These are phyloP conservation scores for Sarcodon sp. DNA, from an alignment of 768 basidiomycete species.

Conservation along the genomic window DNA sequence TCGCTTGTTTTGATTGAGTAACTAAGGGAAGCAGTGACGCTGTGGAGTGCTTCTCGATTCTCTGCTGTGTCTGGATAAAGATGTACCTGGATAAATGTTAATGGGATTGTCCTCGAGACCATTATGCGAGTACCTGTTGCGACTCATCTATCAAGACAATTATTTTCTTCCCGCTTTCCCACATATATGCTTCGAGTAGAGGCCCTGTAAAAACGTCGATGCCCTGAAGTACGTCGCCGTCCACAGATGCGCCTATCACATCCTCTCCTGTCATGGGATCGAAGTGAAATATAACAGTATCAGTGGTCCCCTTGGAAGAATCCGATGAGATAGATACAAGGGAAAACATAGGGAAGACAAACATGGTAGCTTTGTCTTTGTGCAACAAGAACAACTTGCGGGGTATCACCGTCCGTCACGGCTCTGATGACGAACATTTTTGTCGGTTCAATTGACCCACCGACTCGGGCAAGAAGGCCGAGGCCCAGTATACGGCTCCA, in stretches of 20 bases:
- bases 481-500: constrained; percentile 75
- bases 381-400: constrained; percentile 54
- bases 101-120: not conserved
- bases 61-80: constrained; percentile 51
- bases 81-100: constrained; percentile 29
- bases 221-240: constrained; percentile 37
- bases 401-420: constrained; percentile 29
- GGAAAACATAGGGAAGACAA: not conserved
- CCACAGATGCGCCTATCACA: constrained; percentile 16
- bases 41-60: constrained; percentile 29
- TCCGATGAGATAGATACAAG: constrained; percentile 2
- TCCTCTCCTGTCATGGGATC: constrained; percentile 75
- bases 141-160: constrained; percentile 65
- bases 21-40: constrained; percentile 31
- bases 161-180: constrained; percentile 27
- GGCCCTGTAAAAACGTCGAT: constrained; percentile 48
- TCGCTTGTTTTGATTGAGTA: constrained; percentile 40
- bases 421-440: constrained; percentile 46
- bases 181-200: constrained; percentile 41
- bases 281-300: constrained; percentile 68
- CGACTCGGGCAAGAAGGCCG: constrained; percentile 48
- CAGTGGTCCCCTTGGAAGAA: constrained; percentile 35
- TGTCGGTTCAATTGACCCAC: constrained; percentile 40
- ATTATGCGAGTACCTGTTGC: constrained; percentile 42
- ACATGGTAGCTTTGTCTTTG: constrained; percentile 36